Base-by-base conservation (phyloP, 495 filamentous ascomycete species). In the Xylaria curta region DNA sequence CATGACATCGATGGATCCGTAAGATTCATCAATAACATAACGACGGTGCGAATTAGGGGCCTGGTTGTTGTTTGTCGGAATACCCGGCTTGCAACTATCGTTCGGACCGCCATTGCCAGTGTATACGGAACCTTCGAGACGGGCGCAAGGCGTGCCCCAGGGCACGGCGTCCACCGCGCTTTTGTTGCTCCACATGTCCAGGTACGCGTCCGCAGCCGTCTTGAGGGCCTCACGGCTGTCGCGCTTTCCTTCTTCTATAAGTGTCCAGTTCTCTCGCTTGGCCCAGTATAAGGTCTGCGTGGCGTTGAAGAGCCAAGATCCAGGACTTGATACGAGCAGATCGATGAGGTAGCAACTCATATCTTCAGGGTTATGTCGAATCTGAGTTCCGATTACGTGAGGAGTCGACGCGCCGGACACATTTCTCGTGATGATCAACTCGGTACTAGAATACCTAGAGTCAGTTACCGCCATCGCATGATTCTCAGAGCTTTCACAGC, bases 381-480 rank as follows among this genome's bases (percentile, higher is more conserved):
- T 80, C 70, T 84, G 81, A 3, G 81, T 81, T n/a, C 83, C 82
- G 51, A 84, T 82, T 1, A 85, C 81, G 49, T 81, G 81, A 3
- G 82, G 81, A 15, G 76, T 75, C 13, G 76, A 63, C 42, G 70
- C 40, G n/a, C 70, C 76, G 0, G 75, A 76, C 8, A 42, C 67
- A 4, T 78, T 70, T 47, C 76, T 73, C n/a, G 78, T 72, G 49
- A 75, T 60, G 63, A 85, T 79, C 49, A 85, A 71, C 72, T 84
- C 81, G 0, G 80, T 81, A 75, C 44, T 47, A 17, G 5, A 19
- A 47, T 6, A 17, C 44, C 19, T 17, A 5, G 44, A 47, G 44
- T 47, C 44, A 47, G 44, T 47, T 47, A 47, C 6, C 44, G 44
- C 1, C 44, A 47, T 47, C 19, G 17, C 44, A 6, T 47, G 17